Percentiles rank a stretch among this genome's conserved stretches.
phyloP scores from a whole-genome alignment of 331 rosid genomes.

The Pyracantha coccinea region DNA sequence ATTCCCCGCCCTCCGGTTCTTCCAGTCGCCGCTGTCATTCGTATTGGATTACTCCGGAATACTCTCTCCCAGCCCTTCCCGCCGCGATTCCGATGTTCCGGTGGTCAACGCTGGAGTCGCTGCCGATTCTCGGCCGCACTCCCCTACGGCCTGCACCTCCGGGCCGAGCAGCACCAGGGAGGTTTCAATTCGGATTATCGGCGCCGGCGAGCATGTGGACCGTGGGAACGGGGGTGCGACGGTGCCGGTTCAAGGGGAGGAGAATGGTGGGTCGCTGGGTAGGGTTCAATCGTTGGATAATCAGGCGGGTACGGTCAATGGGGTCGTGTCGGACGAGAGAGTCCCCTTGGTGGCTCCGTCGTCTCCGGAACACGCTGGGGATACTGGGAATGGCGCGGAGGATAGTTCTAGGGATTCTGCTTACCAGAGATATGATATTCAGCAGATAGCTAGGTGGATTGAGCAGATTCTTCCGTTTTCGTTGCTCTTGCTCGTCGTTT shows the following conservation, averaged over 20 bases:
- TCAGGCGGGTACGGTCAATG: conserved; percentile 22
- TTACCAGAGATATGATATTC: conserved; percentile 58
- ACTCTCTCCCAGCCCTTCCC: conserved; percentile 23
- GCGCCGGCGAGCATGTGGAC: conserved; percentile 37
- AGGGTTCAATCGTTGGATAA: conserved; percentile 24
- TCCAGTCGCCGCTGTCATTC: conserved; percentile 49
- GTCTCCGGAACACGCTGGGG: conserved; percentile 27
- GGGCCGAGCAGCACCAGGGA: conserved; percentile 32
- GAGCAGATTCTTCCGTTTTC: conserved; percentile 87
- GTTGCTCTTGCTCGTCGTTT: conserved; percentile 57
- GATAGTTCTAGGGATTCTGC: conserved; percentile 42
- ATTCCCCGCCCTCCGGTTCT: conserved; percentile 40
- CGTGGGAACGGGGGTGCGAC: neutral
- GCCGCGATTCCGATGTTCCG: conserved; percentile 18
- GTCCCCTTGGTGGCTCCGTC: conserved; percentile 41
- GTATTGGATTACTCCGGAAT: conserved; percentile 52
- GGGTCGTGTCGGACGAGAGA: conserved; percentile 27
- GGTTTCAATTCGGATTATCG: conserved; percentile 61
- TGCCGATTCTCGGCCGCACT: conserved; percentile 20
- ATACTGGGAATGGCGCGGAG: conserved; percentile 32
- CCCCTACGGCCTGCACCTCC: conserved; percentile 13
- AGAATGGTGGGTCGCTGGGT: conserved; percentile 19
- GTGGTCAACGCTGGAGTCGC: conserved; percentile 21
- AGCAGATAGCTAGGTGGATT: conserved; percentile 63
- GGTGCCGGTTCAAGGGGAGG: conserved; percentile 17